Percentiles rank a stretch among this genome's conserved stretches.
Conservation (phyloP, 306 rosid species). For the Cyclanthera cordifolia region DNA sequence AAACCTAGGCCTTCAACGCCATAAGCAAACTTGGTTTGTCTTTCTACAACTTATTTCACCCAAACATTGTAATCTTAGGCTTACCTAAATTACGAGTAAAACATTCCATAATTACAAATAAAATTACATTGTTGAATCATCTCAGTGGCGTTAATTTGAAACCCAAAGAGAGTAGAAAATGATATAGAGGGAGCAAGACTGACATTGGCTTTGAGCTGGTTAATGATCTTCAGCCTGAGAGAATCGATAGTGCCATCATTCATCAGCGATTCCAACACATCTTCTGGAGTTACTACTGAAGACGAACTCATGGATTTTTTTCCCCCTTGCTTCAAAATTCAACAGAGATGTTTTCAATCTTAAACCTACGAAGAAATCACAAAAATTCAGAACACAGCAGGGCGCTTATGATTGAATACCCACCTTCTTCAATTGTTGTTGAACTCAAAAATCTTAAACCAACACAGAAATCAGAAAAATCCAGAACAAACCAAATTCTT, state of each 20-base stretch:
- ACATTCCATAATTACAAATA: background rate
- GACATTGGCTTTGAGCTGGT: slow-evolving; percentile 94
- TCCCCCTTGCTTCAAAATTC: background rate
- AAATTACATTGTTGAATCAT: background rate
- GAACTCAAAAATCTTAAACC: slow-evolving; percentile 12
- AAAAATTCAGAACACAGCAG: background rate
- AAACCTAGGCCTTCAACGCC: background rate
- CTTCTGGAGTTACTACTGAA: slow-evolving; percentile 65
- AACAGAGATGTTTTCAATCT: background rate
- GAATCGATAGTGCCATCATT: slow-evolving; percentile 89
- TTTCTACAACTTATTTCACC: background rate
- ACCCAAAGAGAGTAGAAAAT: background rate
- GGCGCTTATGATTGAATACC: too few relatives aligned
- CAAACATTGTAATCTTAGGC: background rate
- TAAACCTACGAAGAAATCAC: slow-evolving; percentile 1
- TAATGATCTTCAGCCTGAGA: slow-evolving; percentile 89
- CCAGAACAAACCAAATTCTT: background rate
- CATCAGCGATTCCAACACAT: slow-evolving; percentile 77
- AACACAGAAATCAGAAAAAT: background rate
- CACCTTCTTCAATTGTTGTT: too few relatives aligned
- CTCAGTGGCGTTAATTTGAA: background rate
- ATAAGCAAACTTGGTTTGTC: background rate
- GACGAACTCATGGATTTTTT: slow-evolving; percentile 43
- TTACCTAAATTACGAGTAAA: background rate
- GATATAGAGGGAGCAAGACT: background rate